Evolutionary conservation across 805 yeast genomes (phyloP), one percentile per base, ranked within the genome.

Genomic region (Wickerhamiella lipophila): DNA sequence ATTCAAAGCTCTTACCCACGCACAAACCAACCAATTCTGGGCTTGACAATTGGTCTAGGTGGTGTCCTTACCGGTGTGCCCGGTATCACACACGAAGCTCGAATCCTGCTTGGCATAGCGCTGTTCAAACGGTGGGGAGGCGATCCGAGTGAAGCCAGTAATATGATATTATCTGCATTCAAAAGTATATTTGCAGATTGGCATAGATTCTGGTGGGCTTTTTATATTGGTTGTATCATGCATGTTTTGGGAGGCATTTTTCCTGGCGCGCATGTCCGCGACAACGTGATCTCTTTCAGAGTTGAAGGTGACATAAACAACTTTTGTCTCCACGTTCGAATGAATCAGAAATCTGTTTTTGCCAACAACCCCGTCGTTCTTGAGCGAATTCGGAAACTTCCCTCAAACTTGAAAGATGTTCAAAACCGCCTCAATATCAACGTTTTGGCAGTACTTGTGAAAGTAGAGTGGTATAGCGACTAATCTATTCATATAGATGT

Each of bases 71-170:
- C 88, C 0, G 86, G 87, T 0, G 73, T 81, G 3, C 85, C 81
- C 60, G 92, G 89, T 6, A 63, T 82, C 42, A 76, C 85, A 1
- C 89, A 83, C 60, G 72, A 79, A 54, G 77, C 77, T 2, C 67
- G 88, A 49, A 86, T 85, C 0, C 64, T 83, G 43, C 72, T 81
- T 11, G 89, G 89, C 0, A 72, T 82, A 26, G 83, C 86, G 1
- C 66, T 82, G 22, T 78, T 86, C 64, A 84, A 81, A 56, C 68
- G 92, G 55, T 83, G 89, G 89, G 89, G 89, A 30, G 85, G 83
- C 3, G 86, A 80, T 53, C 39, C 40, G 7, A 44, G 36, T 16
- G 47, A 44, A 18, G 26, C 47, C 18, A 8, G 30, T 3, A 50
- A 57, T n/a, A 36, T 53, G 6, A 15, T 45, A n/a, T 50, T 61